phyloP scores from a whole-genome alignment of 2,329 filamentous ascomycete species.

The Amauroascus verrucosus region DNA sequence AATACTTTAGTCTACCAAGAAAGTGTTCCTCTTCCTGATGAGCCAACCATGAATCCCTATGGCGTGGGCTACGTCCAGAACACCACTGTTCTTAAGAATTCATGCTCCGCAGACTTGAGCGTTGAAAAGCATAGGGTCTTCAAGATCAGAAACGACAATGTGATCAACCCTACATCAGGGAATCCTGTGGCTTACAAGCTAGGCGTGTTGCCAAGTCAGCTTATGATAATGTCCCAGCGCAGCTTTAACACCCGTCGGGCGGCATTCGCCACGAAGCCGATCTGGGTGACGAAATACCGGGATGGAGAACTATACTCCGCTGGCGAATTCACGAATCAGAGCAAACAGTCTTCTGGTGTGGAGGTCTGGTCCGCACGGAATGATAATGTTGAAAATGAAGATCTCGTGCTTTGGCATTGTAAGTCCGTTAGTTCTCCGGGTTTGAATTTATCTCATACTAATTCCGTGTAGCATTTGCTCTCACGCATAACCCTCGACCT shows the following conservation, averaged over 20 bases:
- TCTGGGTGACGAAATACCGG: slow-evolving; percentile 47
- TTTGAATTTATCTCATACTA: slow-evolving; percentile 20
- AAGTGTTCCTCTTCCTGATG: slow-evolving; percentile 50
- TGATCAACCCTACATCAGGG: slow-evolving; percentile 46
- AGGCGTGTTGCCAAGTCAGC: slow-evolving; percentile 47
- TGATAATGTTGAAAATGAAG: slow-evolving; percentile 40
- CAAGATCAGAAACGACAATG: slow-evolving; percentile 47
- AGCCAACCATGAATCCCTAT: slow-evolving; percentile 42
- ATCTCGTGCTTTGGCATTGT: slow-evolving; percentile 34
- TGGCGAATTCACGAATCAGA: slow-evolving; percentile 49
- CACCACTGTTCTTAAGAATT: slow-evolving; percentile 40
- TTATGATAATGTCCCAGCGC: slow-evolving; percentile 43
- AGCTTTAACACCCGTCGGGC: slow-evolving; percentile 42
- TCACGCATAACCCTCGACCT: slow-evolving; percentile 54
- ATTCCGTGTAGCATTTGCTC: slow-evolving; percentile 37
- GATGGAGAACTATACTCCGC: slow-evolving; percentile 46
- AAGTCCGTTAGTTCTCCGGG: slow-evolving; percentile 16
- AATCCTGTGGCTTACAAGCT: slow-evolving; percentile 49
- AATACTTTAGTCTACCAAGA: slow-evolving; percentile 50
- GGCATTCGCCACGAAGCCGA: slow-evolving; percentile 46
- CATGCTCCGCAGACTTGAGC: slow-evolving; percentile 42
- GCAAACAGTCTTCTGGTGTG: slow-evolving; percentile 44
- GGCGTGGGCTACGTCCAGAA: slow-evolving; percentile 42
- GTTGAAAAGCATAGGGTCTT: slow-evolving; percentile 43
- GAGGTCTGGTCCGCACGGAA: slow-evolving; percentile 42